A percentile compares a stretch with the other conserved stretches of the same genome.
Conservation (phyloP, 305 asterid species). For the Fraxinus baroniana region DNA sequence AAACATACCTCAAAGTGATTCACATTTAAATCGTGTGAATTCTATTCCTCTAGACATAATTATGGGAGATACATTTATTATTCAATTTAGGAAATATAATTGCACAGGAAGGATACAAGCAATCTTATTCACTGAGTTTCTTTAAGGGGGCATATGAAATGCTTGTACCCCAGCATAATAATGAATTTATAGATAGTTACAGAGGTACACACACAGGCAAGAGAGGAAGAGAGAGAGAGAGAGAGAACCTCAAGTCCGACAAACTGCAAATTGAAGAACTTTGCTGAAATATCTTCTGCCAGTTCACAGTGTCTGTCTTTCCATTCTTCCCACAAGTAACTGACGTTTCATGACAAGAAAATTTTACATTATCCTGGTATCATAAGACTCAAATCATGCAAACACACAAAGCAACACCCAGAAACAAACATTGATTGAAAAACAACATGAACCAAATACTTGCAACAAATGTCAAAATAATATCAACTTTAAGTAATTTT, state of each 20-base stretch:
- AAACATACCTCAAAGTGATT: neutral
- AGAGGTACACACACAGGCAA: neutral
- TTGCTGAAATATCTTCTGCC: slow-evolving; percentile 38
- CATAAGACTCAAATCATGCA: slow-evolving; percentile 14
- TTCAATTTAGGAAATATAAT: neutral
- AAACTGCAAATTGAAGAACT: slow-evolving; percentile 54
- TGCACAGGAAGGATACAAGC: neutral
- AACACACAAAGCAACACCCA: slow-evolving; percentile 9
- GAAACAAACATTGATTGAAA: neutral
- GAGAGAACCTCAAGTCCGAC: slow-evolving; percentile 54
- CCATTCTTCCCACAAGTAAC: slow-evolving; percentile 89
- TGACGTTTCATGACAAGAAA: slow-evolving; percentile 39
- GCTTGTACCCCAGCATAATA: neutral
- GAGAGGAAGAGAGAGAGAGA: slow-evolving; percentile 26
- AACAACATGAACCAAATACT: neutral
- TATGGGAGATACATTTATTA: neutral
- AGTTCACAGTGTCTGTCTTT: slow-evolving; percentile 44
- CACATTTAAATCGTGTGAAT: neutral
- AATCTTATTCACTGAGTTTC: neutral
- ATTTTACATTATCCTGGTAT: slow-evolving; percentile 19
- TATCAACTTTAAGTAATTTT: neutral
- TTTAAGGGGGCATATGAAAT: neutral
- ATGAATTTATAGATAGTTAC: neutral
- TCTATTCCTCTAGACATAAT: neutral
- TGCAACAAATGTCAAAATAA: neutral